phyloP scores from a whole-genome alignment of 2,329 filamentous ascomycete genomes.

The Aspergillus ibericus region DNA sequence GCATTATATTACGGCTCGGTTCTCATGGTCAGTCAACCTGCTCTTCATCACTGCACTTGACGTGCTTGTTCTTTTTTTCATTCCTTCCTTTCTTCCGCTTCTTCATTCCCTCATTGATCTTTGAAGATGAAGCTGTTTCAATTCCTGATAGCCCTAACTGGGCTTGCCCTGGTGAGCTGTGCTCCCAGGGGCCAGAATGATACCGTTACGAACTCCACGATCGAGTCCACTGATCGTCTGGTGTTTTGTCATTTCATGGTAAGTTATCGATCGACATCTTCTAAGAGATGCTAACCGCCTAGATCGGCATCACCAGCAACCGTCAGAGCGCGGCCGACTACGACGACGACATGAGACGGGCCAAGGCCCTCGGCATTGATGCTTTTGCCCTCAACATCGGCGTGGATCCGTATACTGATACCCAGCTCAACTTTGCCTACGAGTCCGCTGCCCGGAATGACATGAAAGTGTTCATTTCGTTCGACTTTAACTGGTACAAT shows the following conservation, averaged over 20 bases:
- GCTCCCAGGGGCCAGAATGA: slow-evolving; percentile 12
- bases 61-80: neutral
- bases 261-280: neutral
- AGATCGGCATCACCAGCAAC: slow-evolving; percentile 50
- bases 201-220: neutral
- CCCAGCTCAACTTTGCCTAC: slow-evolving; percentile 53
- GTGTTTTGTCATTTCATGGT: slow-evolving; percentile 51
- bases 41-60: neutral
- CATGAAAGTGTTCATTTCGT: slow-evolving; percentile 59
- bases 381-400: slow-evolving; percentile 56
- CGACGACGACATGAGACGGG: slow-evolving; percentile 50
- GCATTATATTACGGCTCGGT: neutral
- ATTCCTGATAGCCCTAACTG: slow-evolving; percentile 13
- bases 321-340: slow-evolving; percentile 47
- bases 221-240: slow-evolving; percentile 24
- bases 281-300: neutral
- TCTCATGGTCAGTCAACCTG: neutral
- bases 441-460: slow-evolving; percentile 47
- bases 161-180: neutral
- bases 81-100: neutral
- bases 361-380: slow-evolving; percentile 47
- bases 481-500: slow-evolving; percentile 56
- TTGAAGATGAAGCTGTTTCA: slow-evolving; percentile 17
- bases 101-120: neutral
- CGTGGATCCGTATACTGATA: slow-evolving; percentile 43